Evolutionary conservation across 2,329 filamentous ascomycete species (phyloP).

Genomic region (Fusarium begoniae): DNA sequence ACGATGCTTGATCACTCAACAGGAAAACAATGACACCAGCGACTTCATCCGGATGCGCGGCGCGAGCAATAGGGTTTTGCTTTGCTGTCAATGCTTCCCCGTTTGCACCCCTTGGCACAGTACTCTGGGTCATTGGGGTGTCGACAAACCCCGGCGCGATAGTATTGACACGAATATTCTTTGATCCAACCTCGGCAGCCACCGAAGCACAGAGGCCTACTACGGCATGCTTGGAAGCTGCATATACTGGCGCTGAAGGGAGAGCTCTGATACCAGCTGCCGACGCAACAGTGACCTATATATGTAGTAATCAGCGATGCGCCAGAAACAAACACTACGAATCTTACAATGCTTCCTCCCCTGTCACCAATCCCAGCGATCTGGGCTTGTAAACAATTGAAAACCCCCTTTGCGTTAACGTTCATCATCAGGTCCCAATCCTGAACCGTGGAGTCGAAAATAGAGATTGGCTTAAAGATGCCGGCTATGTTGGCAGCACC

Average conservation of each 20-base stretch:
- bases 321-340: accelerated
- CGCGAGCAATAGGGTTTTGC: not conserved
- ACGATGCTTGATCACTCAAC: not conserved
- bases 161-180: not conserved
- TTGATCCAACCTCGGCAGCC: not conserved
- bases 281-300: not conserved
- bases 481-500: not conserved
- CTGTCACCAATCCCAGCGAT: not conserved
- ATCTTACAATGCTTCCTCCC: not conserved
- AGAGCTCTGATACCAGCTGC: not conserved
- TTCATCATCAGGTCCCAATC: not conserved
- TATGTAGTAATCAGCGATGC: too few relatives aligned
- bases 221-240: not conserved
- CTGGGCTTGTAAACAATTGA: not conserved
- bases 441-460: accelerated
- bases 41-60: not conserved
- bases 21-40: not conserved
- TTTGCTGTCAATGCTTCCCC: not conserved
- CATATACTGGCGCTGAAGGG: not conserved
- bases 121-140: not conserved
- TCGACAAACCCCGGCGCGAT: not conserved
- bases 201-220: not conserved
- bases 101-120: accelerated
- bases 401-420: not conserved
- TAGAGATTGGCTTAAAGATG: not conserved